Conservation (phyloP, 192 early-diverging fungal species). For the Pecoramyces ruminantium region DNA sequence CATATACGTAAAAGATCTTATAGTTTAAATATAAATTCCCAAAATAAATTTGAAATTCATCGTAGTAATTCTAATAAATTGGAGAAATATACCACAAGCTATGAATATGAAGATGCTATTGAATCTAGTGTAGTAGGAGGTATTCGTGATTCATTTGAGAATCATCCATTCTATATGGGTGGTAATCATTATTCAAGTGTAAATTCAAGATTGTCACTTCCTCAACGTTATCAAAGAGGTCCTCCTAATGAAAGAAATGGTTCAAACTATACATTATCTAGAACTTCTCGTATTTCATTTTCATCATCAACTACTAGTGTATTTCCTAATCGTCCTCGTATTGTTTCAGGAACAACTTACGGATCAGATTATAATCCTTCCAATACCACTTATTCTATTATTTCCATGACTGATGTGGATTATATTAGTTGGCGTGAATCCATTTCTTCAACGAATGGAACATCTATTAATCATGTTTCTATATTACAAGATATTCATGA, state of each 20-base stretch:
- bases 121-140: background rate
- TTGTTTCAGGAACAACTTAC: background rate
- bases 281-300: background rate
- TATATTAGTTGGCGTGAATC: background rate
- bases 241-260: background rate
- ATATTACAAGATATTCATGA: background rate
- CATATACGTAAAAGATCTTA: background rate
- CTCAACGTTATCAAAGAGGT: background rate
- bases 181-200: background rate
- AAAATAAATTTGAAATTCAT: background rate
- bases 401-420: background rate
- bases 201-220: background rate
- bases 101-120: background rate
- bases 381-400: background rate
- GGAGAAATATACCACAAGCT: background rate
- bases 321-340: background rate
- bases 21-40: background rate
- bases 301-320: background rate
- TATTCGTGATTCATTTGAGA: background rate
- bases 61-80: background rate
- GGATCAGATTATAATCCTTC: background rate
- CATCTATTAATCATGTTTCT: background rate
- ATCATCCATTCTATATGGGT: background rate
- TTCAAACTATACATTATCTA: background rate
- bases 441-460: background rate